phyloP scores from a whole-genome alignment of 768 basidiomycete genomes.

The Leccinum obscurum region DNA sequence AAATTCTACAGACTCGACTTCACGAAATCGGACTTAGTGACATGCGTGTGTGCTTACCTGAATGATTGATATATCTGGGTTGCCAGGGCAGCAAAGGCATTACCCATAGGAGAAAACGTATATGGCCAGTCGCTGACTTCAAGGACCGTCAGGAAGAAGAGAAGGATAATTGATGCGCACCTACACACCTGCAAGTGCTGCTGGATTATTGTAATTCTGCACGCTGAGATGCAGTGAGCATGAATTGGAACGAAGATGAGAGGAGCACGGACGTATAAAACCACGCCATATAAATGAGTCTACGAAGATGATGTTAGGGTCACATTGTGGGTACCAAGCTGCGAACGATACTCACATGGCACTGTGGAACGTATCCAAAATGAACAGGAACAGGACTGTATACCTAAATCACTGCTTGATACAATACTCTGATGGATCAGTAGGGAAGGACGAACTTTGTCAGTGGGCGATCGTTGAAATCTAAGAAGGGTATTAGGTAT shows the following conservation, averaged over 20 bases:
- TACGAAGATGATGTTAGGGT: neutral
- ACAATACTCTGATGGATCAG: neutral
- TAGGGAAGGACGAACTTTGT: slow-evolving; percentile 2
- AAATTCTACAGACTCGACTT: slow-evolving; percentile 12
- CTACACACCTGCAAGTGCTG: neutral
- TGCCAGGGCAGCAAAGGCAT: slow-evolving; percentile 46
- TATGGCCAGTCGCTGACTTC: slow-evolving; percentile 49
- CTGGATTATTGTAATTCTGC: neutral
- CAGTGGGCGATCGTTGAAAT: slow-evolving; percentile 16
- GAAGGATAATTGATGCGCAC: neutral
- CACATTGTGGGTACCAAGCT: neutral
- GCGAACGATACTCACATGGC: slow-evolving; percentile 10
- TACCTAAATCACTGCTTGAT: slow-evolving; percentile 6
- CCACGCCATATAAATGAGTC: slow-evolving; percentile 23
- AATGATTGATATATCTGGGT: slow-evolving; percentile 50
- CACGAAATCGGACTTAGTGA: neutral
- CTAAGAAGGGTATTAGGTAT: neutral
- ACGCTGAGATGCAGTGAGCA: neutral
- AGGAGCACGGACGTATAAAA: slow-evolving; percentile 10
- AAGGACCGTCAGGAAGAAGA: neutral
- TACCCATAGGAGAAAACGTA: slow-evolving; percentile 50
- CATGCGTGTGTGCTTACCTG: slow-evolving; percentile 32
- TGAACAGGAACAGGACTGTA: slow-evolving; percentile 20
- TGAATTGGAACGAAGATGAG: no score
- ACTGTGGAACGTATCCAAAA: slow-evolving; percentile 23